phyloP scores from a whole-genome alignment of 257 asterid species.

The Cinchona pubescens region DNA sequence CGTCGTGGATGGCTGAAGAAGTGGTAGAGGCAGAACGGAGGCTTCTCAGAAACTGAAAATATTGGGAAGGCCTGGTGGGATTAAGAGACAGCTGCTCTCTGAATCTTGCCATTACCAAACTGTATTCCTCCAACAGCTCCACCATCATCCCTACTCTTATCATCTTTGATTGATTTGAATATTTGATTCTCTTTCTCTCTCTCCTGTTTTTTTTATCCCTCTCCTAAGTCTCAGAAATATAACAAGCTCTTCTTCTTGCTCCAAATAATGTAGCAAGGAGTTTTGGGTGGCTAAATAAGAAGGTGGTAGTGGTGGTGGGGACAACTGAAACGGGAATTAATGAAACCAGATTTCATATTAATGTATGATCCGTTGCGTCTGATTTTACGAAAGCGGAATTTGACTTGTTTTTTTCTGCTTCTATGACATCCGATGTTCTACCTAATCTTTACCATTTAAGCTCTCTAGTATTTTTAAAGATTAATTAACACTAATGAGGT shows the following conservation, averaged over 20 bases:
- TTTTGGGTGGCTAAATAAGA: too few relatives aligned
- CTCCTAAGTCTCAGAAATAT: too few relatives aligned
- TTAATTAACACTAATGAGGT: neutral
- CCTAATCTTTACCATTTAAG: neutral
- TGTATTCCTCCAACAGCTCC: constrained; percentile 64
- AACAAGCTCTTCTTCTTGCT: too few relatives aligned
- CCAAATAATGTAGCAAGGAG: neutral
- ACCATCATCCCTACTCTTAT: constrained; percentile 67
- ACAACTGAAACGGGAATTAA: neutral
- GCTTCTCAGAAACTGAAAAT: constrained; percentile 31
- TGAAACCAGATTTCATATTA: constrained; percentile 18
- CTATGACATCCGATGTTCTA: constrained; percentile 14
- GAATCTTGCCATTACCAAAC: constrained; percentile 51
- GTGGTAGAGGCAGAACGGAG: constrained; percentile 41
- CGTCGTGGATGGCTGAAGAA: constrained; percentile 28
- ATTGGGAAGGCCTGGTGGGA: constrained; percentile 33
- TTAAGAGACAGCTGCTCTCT: constrained; percentile 42
- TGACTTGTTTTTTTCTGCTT: constrained; percentile 14
- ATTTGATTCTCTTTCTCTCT: neutral
- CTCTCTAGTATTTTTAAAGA: too few relatives aligned
- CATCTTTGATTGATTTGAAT: constrained; percentile 27
- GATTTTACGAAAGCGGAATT: neutral
- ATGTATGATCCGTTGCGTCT: neutral
- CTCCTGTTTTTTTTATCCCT: neutral
- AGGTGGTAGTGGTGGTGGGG: too few relatives aligned